Evolutionary conservation across 352 stramenopile species (phyloP).

Genomic region (Blastocystis sp.): DNA sequence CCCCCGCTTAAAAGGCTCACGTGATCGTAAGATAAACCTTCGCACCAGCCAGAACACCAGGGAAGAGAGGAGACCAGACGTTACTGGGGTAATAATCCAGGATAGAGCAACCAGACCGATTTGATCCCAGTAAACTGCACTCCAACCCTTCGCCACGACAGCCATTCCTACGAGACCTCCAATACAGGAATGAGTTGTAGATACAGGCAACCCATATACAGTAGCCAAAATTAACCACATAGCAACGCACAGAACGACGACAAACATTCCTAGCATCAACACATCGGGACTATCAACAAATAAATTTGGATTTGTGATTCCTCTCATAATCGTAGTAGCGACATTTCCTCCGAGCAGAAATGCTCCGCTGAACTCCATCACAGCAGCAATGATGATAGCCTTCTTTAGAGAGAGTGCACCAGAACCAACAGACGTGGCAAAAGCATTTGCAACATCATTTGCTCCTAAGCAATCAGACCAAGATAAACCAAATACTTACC

Average conservation of each 20-base stretch:
- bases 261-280: slow-evolving; percentile 67
- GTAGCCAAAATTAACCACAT: slow-evolving; percentile 70
- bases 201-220: slow-evolving; percentile 70
- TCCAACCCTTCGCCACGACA: slow-evolving; percentile 65
- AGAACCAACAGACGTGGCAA: slow-evolving; percentile 67
- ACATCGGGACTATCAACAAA: slow-evolving; percentile 69
- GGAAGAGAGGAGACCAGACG: slow-evolving; percentile 64
- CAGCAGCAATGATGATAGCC: slow-evolving; percentile 67
- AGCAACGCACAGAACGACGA: slow-evolving; percentile 66
- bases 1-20: slow-evolving; percentile 62
- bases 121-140: slow-evolving; percentile 51
- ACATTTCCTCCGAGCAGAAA: slow-evolving; percentile 68
- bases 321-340: slow-evolving; percentile 67
- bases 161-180: slow-evolving; percentile 71
- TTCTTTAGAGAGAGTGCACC: slow-evolving; percentile 67
- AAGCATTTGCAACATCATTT: slow-evolving; percentile 70
- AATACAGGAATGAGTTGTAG: slow-evolving; percentile 73
- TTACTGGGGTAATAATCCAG: slow-evolving; percentile 67
- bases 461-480: slow-evolving; percentile 64
- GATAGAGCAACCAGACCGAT: slow-evolving; percentile 63
- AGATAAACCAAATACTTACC: slow-evolving; percentile 15
- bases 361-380: slow-evolving; percentile 68
- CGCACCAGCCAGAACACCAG: slow-evolving; percentile 66
- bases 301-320: slow-evolving; percentile 65
- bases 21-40: slow-evolving; percentile 65